Base-by-base conservation (phyloP, 2,329 filamentous ascomycete species). In the Drechslerella dactyloides region DNA sequence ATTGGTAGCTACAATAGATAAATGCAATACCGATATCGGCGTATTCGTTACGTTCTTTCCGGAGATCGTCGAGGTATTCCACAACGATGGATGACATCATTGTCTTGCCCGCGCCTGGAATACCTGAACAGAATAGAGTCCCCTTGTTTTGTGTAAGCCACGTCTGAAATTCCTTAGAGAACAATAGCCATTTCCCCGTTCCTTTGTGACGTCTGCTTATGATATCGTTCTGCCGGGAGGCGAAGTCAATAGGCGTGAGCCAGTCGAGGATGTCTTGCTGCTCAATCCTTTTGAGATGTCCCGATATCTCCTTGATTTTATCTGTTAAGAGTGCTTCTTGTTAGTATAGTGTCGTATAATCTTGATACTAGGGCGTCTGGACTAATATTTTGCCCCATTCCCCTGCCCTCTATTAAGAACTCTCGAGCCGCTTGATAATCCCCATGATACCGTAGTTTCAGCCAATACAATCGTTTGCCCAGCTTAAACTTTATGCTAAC, bases 101-200 rank as follows among this genome's bases (percentile, higher is more conserved):
- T 24, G 64, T 69, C 30, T 61, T 69, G 11, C 64, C 64, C 13
- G 64, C 64, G 2, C 64, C 63, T 10, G 64, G 64, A 33, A 69
- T 61, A 3, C 64, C 64, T 23, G 64, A 51, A 40, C 64, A 69
- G 27, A 69, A 69, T 51, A 69, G 13, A 48, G 42, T 60, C 10
- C 24, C 30, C 8, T 35, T 57, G 2, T 24, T 19, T 7, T 2
- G 2, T 1, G 30, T 13, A 11, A 79, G 5, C 81, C 81, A 83
- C 1, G 17, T 35, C 6, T 59, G 24, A 68, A 78, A 83, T 37
- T 81, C 77, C 0, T 7, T 5, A 0, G 81, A 81, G 1, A 80
- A 73, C 0, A 85, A 74, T 1, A 85, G 76, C 83, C 83, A 85
- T 54, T 80, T 65, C 0, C 82, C 80, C 1, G 83, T 84, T 5